Evolutionary conservation across 257 asterid genomes (phyloP).

Genomic region (Cordia subcordata): DNA sequence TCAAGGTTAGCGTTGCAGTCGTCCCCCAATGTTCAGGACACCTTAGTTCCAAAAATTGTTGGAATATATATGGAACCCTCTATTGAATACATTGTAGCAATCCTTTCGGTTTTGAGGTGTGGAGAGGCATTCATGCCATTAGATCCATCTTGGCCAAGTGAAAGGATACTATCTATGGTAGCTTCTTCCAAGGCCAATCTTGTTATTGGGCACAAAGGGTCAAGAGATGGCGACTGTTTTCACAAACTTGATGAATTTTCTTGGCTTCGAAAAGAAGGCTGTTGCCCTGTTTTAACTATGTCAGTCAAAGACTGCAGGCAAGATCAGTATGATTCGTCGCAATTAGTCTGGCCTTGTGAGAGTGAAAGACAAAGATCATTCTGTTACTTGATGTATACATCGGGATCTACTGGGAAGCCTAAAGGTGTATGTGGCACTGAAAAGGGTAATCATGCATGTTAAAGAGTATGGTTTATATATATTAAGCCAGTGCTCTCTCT

Average conservation of each 20-base stretch:
- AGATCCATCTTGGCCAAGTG: slow-evolving; percentile 87
- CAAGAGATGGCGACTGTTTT: slow-evolving; percentile 31
- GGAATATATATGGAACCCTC: slow-evolving; percentile 90
- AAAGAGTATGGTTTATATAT: neutral
- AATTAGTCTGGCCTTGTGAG: slow-evolving; percentile 69
- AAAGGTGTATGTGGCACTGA: slow-evolving; percentile 97
- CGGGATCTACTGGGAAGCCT: slow-evolving; percentile 89
- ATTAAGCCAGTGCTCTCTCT: slow-evolving; percentile 5
- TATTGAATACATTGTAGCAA: slow-evolving; percentile 71
- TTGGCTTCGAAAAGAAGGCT: slow-evolving; percentile 60
- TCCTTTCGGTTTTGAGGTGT: slow-evolving; percentile 76
- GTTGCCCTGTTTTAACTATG: slow-evolving; percentile 43
- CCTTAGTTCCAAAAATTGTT: slow-evolving; percentile 48
- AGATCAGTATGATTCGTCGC: slow-evolving; percentile 26
- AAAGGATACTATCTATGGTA: slow-evolving; percentile 53
- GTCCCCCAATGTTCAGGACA: slow-evolving; percentile 15
- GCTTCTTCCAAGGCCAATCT: slow-evolving; percentile 59
- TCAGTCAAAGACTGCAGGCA: slow-evolving; percentile 32
- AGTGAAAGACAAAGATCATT: slow-evolving; percentile 50
- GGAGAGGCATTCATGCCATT: slow-evolving; percentile 92
- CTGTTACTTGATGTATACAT: slow-evolving; percentile 90
- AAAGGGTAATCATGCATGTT: slow-evolving; percentile 39
- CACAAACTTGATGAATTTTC: slow-evolving; percentile 59
- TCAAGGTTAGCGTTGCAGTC: slow-evolving; percentile 22
- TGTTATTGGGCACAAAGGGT: slow-evolving; percentile 48